Conservation (phyloP, 2,329 filamentous ascomycete genomes). For the Penicillium sp. region DNA sequence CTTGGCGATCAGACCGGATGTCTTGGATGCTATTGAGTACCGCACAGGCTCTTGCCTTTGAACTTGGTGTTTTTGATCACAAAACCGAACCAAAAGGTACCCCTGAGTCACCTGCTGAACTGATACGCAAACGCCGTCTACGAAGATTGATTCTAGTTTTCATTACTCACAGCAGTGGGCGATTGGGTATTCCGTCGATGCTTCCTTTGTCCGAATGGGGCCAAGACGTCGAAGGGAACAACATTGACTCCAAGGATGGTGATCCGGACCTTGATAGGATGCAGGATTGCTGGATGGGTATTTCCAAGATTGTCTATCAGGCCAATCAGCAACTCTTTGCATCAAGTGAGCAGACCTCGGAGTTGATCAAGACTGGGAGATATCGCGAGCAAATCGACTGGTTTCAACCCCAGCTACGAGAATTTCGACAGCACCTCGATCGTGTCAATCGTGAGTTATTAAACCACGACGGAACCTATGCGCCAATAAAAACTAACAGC, state of each 20-base stretch:
- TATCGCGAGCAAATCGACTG: conserved; percentile 80
- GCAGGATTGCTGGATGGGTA: conserved; percentile 86
- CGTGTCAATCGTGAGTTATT: conserved; percentile 57
- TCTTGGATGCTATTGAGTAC: conserved; percentile 97
- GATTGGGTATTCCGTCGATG: conserved; percentile 91
- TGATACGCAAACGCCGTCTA: conserved; percentile 78
- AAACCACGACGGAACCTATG: background rate
- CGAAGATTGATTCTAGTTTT: conserved; percentile 87
- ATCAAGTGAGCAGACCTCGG: conserved; percentile 81
- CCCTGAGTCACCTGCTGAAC: conserved; percentile 55
- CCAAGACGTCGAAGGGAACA: conserved; percentile 37
- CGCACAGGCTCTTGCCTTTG: conserved; percentile 84
- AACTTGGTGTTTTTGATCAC: conserved; percentile 92
- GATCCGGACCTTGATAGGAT: conserved; percentile 55
- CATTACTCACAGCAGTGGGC: conserved; percentile 87
- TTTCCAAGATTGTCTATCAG: conserved; percentile 87
- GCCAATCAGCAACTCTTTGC: conserved; percentile 87
- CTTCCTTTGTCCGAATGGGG: conserved; percentile 60
- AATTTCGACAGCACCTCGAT: conserved; percentile 82
- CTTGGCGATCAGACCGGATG: conserved; percentile 92
- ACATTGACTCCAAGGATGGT: conserved; percentile 28
- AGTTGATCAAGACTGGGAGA: conserved; percentile 80
- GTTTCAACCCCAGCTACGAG: conserved; percentile 73
- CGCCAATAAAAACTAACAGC: conserved; percentile 19
- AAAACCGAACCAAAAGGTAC: conserved; percentile 69